Evolutionary conservation across 1,284 basidiomycete genomes (phyloP).

Genomic region (Ustilago loliicola): DNA sequence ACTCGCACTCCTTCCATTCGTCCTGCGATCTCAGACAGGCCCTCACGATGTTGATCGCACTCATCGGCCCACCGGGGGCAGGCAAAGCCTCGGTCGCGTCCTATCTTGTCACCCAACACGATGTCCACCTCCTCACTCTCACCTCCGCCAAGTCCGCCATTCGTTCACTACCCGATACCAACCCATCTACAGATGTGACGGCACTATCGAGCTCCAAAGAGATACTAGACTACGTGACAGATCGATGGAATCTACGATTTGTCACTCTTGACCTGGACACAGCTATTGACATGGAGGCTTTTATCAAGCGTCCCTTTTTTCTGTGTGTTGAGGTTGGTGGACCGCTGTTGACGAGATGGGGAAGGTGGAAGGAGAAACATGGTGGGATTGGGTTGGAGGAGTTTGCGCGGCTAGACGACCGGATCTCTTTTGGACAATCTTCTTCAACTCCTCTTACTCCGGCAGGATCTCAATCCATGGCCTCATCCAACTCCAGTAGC

Average conservation of each 20-base stretch:
- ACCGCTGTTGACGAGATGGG: slow-evolving; percentile 75
- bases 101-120: slow-evolving; percentile 76
- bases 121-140: slow-evolving; percentile 67
- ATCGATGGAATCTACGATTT: slow-evolving; percentile 83
- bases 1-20: not conserved
- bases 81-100: slow-evolving; percentile 84
- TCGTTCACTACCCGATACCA: slow-evolving; percentile 7
- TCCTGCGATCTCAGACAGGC: not conserved
- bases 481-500: slow-evolving; percentile 24
- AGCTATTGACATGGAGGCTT: slow-evolving; percentile 76
- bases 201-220: slow-evolving; percentile 69
- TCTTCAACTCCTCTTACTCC: not conserved
- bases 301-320: slow-evolving; percentile 90
- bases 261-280: slow-evolving; percentile 83
- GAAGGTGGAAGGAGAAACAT: slow-evolving; percentile 31
- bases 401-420: slow-evolving; percentile 66
- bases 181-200: not conserved
- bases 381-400: slow-evolving; percentile 45
- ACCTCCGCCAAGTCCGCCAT: slow-evolving; percentile 2
- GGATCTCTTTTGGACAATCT: slow-evolving; percentile 13
- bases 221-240: slow-evolving; percentile 83
- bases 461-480: slow-evolving; percentile 4
- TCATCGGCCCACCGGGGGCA: slow-evolving; percentile 84
- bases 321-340: slow-evolving; percentile 88
- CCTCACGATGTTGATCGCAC: slow-evolving; percentile 81